Evolutionary conservation across 108 stramenopile genomes (phyloP).

Genomic region (Pseudonitzschia multiseries): DNA sequence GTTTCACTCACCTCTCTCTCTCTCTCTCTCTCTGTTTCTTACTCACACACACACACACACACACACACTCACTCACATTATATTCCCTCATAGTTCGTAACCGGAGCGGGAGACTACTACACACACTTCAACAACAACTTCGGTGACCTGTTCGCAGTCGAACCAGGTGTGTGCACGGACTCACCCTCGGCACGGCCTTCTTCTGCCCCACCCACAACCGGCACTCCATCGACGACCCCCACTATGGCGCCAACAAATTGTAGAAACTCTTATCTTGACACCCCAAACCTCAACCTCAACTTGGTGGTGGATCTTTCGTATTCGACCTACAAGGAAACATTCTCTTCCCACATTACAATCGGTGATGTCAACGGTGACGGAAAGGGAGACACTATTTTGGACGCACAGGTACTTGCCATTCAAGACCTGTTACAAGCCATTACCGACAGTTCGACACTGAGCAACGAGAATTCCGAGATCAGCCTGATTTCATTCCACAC

Average conservation of each 20-base stretch:
- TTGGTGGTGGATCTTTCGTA: slow-evolving; percentile 35
- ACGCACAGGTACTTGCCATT: slow-evolving; percentile 32
- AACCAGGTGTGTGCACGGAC: background rate
- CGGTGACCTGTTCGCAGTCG: background rate
- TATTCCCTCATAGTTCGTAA: background rate
- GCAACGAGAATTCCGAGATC: slow-evolving; percentile 35
- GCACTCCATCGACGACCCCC: background rate
- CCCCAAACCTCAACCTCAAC: slow-evolving; percentile 19
- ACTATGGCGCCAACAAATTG: slow-evolving; percentile 20
- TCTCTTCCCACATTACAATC: slow-evolving; percentile 6
- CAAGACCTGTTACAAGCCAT: slow-evolving; percentile 21
- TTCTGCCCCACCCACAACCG: background rate
- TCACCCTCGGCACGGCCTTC: no score
- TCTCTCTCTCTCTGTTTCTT: no score
- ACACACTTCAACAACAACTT: background rate
- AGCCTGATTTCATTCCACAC: slow-evolving; percentile 30
- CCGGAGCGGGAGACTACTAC: background rate
- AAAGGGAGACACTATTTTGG: slow-evolving; percentile 29
- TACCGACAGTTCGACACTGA: slow-evolving; percentile 1
- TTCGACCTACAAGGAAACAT: slow-evolving; percentile 15
- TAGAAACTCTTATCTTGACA: slow-evolving; percentile 16
- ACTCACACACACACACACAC: no score
- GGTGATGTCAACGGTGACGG: slow-evolving; percentile 38
- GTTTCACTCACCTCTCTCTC: no score
- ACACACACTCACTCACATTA: no score